Evolutionary conservation across 2,329 filamentous ascomycete species (phyloP).

Genomic region (Fusarium sp.): DNA sequence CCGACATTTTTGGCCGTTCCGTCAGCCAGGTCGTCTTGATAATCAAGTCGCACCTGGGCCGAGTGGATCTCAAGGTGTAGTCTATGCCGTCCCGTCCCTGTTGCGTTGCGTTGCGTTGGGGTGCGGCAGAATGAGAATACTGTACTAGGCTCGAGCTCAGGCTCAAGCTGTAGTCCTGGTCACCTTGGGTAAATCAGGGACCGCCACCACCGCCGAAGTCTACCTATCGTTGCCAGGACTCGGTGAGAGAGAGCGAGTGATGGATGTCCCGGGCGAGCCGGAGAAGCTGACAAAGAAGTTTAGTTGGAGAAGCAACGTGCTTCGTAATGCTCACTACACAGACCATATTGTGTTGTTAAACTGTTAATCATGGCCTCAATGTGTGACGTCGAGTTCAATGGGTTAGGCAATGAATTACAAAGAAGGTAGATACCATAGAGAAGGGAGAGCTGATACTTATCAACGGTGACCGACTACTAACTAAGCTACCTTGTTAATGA

Average conservation of each 20-base stretch:
- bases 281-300: conserved; percentile 38
- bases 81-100: conserved; percentile 21
- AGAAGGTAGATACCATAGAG: not conserved
- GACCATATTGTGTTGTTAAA: conserved; percentile 4
- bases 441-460: conserved; percentile 24
- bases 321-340: conserved; percentile 41
- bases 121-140: conserved; percentile 12
- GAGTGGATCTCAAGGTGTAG: conserved; percentile 41
- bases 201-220: conserved; percentile 39
- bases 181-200: conserved; percentile 19
- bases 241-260: conserved; percentile 41
- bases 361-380: conserved; percentile 7
- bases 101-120: conserved; percentile 20
- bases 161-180: not conserved
- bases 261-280: conserved; percentile 41
- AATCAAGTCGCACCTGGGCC: conserved; percentile 18
- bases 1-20: conserved; percentile 18
- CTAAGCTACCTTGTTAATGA: not conserved
- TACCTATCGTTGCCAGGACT: conserved; percentile 27
- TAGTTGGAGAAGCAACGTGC: conserved; percentile 33
- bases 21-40: conserved; percentile 32
- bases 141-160: not conserved
- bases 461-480: not conserved
- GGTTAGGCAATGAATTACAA: conserved; percentile 9
- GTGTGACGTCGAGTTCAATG: conserved; percentile 1